A percentile compares a stretch with the other conserved stretches of the same genome.
Evolutionary conservation across 2,329 filamentous ascomycete species (phyloP).

Genomic region (Talaromyces pinophilus): DNA sequence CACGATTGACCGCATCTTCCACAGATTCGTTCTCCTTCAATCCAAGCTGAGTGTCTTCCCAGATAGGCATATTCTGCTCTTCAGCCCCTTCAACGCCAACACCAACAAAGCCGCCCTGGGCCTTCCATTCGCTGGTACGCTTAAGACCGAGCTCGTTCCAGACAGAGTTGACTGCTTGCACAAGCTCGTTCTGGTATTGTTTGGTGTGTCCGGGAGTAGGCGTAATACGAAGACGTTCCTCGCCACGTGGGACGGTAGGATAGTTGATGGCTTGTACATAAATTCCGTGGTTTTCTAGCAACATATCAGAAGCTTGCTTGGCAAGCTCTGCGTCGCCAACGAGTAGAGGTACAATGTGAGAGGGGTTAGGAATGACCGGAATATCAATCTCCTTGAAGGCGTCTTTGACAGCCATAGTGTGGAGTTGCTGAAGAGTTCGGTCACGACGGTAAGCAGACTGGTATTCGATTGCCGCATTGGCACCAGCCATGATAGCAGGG

Average conservation of each 20-base stretch:
- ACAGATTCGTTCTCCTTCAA: constrained; percentile 61
- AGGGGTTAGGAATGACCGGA: constrained; percentile 95
- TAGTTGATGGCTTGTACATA: constrained; percentile 99
- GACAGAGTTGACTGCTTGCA: constrained; percentile 79
- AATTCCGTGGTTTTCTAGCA: constrained; percentile 85
- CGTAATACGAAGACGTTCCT: constrained; percentile 93
- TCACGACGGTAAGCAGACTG: constrained; percentile 84
- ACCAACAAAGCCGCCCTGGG: constrained; percentile 88
- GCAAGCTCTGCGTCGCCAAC: constrained; percentile 93
- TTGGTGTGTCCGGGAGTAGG: constrained; percentile 90
- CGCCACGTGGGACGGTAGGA: constrained; percentile 95
- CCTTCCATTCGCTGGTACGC: constrained; percentile 88
- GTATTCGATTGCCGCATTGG: constrained; percentile 87
- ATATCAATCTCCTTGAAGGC: constrained; percentile 77
- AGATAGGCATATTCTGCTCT: constrained; percentile 70
- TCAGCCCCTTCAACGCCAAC: constrained; percentile 72
- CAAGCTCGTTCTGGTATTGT: constrained; percentile 81
- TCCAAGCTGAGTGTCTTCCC: constrained; percentile 86
- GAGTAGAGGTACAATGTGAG: constrained; percentile 90
- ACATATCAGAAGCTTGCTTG: constrained; percentile 87
- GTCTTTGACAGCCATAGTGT: constrained; percentile 92
- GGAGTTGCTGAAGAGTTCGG: constrained; percentile 87
- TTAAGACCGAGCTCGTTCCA: constrained; percentile 89
- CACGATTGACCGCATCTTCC: constrained; percentile 57
- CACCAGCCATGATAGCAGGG: constrained; percentile 94